Percentiles rank a stretch among this genome's conserved stretches.
Evolutionary conservation across 2,329 filamentous ascomycete genomes (phyloP).

Genomic region (Aspergillus thermomutatus): DNA sequence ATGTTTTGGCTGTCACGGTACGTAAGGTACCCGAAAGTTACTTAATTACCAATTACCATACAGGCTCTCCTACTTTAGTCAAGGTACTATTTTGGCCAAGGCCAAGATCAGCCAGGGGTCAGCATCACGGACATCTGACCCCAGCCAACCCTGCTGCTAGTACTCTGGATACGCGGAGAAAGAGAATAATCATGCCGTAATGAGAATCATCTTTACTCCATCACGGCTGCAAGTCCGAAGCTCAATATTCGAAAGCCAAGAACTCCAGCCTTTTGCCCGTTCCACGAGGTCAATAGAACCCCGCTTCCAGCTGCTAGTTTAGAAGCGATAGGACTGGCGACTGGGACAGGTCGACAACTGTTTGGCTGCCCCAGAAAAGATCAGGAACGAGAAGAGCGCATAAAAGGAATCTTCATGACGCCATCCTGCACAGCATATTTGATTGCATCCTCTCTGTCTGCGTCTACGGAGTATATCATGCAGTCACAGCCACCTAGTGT

Average conservation of each 20-base stretch:
- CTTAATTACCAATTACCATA: neutral
- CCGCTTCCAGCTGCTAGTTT: constrained; percentile 10
- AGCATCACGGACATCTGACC: neutral
- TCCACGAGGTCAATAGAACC: constrained; percentile 10
- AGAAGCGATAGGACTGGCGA: neutral
- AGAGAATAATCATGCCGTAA: constrained; percentile 18
- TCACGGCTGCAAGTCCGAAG: constrained; percentile 4
- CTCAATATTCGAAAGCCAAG: constrained; percentile 11
- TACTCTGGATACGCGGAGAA: constrained; percentile 12
- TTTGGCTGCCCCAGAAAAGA: constrained; percentile 6
- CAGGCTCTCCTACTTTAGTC: neutral
- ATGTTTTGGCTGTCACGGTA: neutral
- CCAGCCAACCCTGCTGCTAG: neutral
- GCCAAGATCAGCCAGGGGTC: neutral
- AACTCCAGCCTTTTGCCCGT: constrained; percentile 5
- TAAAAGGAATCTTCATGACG: constrained; percentile 6
- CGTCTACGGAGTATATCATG: constrained; percentile 5
- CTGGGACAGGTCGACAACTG: neutral
- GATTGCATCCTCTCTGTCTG: neutral
- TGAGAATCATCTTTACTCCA: constrained; percentile 16
- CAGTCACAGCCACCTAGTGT: constrained; percentile 5
- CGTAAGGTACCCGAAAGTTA: neutral
- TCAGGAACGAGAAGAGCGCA: constrained; percentile 9
- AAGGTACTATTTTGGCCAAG: neutral
- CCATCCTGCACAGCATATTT: constrained; percentile 4